phyloP scores from a whole-genome alignment of 1,284 basidiomycete genomes.

The Malassezia pachydermatis region DNA sequence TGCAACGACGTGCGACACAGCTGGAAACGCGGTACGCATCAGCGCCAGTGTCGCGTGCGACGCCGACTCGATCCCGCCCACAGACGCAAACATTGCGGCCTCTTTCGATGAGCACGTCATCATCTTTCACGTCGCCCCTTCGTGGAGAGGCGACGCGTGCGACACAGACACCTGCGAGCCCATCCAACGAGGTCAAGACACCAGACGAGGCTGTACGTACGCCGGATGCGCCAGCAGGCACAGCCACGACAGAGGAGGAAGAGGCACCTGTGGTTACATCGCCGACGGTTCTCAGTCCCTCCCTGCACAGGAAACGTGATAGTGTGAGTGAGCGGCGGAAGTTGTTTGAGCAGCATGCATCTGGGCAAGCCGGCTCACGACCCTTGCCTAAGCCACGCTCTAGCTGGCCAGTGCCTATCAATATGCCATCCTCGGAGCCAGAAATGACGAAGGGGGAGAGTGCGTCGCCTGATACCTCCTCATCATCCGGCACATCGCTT shows the following conservation, averaged over 20 bases:
- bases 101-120: neutral
- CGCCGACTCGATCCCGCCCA: too few relatives aligned
- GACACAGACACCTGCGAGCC: too few relatives aligned
- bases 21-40: constrained; percentile 13
- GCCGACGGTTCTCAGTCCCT: neutral
- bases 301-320: neutral
- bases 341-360: too few relatives aligned
- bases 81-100: too few relatives aligned
- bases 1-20: constrained; percentile 25
- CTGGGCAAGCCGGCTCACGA: too few relatives aligned
- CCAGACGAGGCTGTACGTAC: neutral
- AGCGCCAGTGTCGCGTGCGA: neutral
- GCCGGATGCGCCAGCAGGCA: neutral
- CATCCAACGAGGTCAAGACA: neutral
- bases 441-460: too few relatives aligned
- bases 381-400: too few relatives aligned
- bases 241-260: neutral
- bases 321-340: constrained; percentile 2
- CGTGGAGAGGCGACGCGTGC: neutral
- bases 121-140: neutral
- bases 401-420: too few relatives aligned
- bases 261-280: neutral
- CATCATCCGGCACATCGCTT: too few relatives aligned
- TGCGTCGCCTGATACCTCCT: too few relatives aligned
- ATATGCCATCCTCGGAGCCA: too few relatives aligned